Percentiles rank a stretch among this genome's conserved stretches.
These are phyloP conservation scores for Lavandula angustifolia DNA, from an alignment of 257 asterid species.

Conservation along the genomic window DNA sequence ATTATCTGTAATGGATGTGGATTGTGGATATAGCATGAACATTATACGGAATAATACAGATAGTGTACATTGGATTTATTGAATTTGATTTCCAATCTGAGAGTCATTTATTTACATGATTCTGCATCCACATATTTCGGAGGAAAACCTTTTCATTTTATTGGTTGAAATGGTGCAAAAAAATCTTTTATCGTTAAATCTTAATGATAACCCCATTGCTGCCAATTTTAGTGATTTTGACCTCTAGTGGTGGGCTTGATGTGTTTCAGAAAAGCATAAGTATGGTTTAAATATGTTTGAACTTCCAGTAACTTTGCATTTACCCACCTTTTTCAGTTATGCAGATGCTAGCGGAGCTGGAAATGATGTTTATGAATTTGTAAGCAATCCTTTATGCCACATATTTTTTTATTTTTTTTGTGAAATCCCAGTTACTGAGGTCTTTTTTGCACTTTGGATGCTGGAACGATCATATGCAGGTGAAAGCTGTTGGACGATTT, in stretches of 20 bases:
- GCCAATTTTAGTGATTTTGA: not conserved
- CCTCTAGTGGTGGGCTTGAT: conserved; percentile 8
- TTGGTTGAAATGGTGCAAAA: too few species aligned
- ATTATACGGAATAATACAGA: too few species aligned
- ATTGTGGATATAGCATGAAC: too few species aligned
- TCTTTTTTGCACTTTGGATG: too few species aligned
- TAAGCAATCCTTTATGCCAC: conserved; percentile 32
- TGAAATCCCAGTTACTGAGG: not conserved
- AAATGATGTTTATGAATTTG: conserved; percentile 68
- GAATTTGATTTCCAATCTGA: too few species aligned
- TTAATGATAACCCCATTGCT: too few species aligned
- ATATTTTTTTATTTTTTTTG: not conserved
- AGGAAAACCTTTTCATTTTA: too few species aligned
- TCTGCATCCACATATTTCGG: too few species aligned
- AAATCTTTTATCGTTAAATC: too few species aligned
- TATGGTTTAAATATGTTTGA: conserved; percentile 22
- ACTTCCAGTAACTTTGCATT: conserved; percentile 27
- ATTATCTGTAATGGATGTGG: not conserved
- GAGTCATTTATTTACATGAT: too few species aligned
- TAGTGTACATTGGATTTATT: too few species aligned
- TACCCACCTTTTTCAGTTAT: conserved; percentile 45
- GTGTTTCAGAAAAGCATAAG: conserved; percentile 3
- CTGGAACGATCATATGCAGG: conserved; percentile 33
- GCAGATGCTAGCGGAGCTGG: conserved; percentile 74
- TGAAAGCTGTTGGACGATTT: conserved; percentile 62